These are phyloP conservation scores for Spinellus fusiger DNA, from an alignment of 192 early-diverging fungal species.

Conservation along the genomic window DNA sequence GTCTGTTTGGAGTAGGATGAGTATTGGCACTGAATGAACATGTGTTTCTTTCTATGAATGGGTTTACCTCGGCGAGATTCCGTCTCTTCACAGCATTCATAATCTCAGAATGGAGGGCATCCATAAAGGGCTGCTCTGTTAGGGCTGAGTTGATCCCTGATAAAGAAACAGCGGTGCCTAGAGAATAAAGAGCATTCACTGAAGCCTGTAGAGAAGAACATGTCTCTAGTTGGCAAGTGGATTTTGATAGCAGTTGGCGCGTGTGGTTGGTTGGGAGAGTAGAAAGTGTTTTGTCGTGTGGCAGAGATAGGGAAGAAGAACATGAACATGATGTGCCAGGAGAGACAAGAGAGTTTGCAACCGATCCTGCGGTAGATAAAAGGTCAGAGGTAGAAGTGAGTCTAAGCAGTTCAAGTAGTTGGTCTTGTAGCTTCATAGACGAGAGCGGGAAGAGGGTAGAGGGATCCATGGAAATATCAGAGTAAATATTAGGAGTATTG, in stretches of 20 bases:
- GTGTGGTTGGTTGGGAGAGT: constrained; percentile 7
- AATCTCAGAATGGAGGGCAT: constrained; percentile 1
- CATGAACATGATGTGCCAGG: no score
- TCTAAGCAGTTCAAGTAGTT: constrained; percentile 11
- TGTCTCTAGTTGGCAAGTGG: no score
- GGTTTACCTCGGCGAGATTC: constrained; percentile 6
- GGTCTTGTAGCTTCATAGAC: constrained; percentile 13
- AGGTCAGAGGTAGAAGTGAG: not conserved
- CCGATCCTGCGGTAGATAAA: not conserved
- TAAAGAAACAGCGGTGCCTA: not conserved
- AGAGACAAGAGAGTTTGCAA: not conserved
- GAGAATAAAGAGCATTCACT: no score
- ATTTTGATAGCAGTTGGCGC: no score
- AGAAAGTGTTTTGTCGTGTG: no score
- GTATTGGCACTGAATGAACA: not conserved
- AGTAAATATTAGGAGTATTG: not conserved
- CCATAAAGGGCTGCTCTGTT: constrained; percentile 7
- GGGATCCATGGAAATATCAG: constrained; percentile 17
- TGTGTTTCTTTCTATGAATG: not conserved
- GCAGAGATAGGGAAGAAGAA: constrained; percentile 1
- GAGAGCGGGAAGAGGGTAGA: no score
- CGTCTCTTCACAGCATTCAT: not conserved
- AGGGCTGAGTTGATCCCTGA: not conserved
- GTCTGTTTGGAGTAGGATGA: not conserved
- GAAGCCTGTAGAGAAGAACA: no score